Base-by-base conservation (phyloP, 441 rosid species). In the Sinapis alba region DNA sequence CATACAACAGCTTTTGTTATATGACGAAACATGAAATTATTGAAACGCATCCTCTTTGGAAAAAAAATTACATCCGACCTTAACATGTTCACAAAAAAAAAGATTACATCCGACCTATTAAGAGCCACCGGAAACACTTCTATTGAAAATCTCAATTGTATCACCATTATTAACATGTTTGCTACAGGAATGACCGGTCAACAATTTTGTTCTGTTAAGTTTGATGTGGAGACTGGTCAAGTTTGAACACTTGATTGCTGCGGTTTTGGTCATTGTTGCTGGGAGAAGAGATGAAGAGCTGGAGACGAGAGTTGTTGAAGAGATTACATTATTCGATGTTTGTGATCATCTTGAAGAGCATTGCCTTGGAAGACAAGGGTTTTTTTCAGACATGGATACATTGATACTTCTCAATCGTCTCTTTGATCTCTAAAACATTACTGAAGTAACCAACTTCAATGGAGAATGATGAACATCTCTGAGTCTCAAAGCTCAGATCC, bases 361-460 rank as follows among this genome's bases (percentile, higher is more conserved):
- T 20, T 54, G 27, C 27, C 27, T 45, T 45, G 51, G 19, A 45
- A 45, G 51, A 45, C 19, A 45, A 50, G 56, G 56, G 56, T 50
- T 50, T 50, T 50, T 2, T 50, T 21, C 23, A 19, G 11, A 50
- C 56, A 18, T 21, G 4, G 56, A 50, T 50, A 18, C 21, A 23
- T 50, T 18, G 21, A 50, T 50, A 50, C 56, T 50, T 50, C 56
- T 50, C 56, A 19, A 50, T 50, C 56, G 18, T 50, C 23, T 7
- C 56, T 50, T 50, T 50, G 56, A 50, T 50, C 56, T 50, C 56
- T 50, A 7, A 8, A 50, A 50, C 56, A 9, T 2, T 16, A 7
- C 18, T 12, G 11, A 16, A 88, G 81, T 72, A 89, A 30, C 92
- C 89, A 41, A 92, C 71, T 85, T 92, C 97, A 62, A 94, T 90